phyloP scores from a whole-genome alignment of 2,329 filamentous ascomycete species.

The Fusarium sp. region DNA sequence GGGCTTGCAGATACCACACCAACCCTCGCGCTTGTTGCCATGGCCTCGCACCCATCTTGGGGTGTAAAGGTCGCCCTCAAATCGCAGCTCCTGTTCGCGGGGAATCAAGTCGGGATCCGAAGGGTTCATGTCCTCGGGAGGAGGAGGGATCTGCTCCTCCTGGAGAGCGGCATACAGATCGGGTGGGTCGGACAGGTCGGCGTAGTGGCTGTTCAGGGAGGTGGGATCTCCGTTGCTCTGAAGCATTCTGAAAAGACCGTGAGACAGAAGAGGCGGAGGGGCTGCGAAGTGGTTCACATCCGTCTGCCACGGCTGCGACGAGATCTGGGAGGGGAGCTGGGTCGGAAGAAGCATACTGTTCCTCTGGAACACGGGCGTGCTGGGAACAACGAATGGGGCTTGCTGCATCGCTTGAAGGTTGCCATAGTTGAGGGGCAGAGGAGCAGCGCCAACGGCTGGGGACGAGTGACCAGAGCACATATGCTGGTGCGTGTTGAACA shows the following conservation, averaged over 20 bases:
- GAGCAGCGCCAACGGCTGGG: constrained; percentile 58
- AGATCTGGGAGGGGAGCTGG: constrained; percentile 64
- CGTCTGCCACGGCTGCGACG: constrained; percentile 61
- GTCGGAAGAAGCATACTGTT: constrained; percentile 69
- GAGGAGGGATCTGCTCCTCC: constrained; percentile 79
- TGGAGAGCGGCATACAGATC: constrained; percentile 81
- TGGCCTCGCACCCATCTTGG: constrained; percentile 87
- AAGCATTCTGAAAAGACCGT: constrained; percentile 78
- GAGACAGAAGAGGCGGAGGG: constrained; percentile 73
- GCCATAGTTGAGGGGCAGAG: constrained; percentile 65
- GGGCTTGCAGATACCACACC: constrained; percentile 90
- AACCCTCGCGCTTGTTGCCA: constrained; percentile 88
- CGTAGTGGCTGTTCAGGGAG: constrained; percentile 75
- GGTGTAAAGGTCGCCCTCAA: constrained; percentile 85
- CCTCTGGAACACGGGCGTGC: constrained; percentile 62
- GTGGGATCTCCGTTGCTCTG: constrained; percentile 81
- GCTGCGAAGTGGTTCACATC: constrained; percentile 68
- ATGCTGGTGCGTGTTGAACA: constrained; percentile 67
- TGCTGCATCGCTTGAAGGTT: constrained; percentile 68
- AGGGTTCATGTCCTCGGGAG: constrained; percentile 85
- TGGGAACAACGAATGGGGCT: constrained; percentile 66
- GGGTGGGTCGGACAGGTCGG: constrained; percentile 79
- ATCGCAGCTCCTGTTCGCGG: constrained; percentile 83
- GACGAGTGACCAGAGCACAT: constrained; percentile 58
- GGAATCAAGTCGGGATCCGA: constrained; percentile 80